Conservation (phyloP, 2,329 filamentous ascomycete genomes). For the Penicillium sp. region DNA sequence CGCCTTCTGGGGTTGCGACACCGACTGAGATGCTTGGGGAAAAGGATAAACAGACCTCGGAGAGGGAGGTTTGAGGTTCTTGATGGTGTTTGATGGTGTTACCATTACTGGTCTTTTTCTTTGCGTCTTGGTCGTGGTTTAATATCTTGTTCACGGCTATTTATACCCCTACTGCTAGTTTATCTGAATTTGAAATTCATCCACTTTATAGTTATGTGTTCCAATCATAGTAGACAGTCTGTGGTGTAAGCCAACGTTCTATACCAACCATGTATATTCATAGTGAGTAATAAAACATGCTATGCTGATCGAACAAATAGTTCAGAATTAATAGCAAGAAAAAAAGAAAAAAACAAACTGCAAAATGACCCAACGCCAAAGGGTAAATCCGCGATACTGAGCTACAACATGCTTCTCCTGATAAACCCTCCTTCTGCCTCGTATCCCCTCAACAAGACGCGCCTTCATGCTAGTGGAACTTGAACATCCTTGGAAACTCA, state of each 20-base stretch:
- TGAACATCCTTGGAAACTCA: background rate
- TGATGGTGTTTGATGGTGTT: background rate
- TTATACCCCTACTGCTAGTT: constrained; percentile 3
- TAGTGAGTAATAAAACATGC: background rate
- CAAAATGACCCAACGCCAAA: background rate
- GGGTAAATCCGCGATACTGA: background rate
- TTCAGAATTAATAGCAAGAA: background rate
- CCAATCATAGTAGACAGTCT: background rate
- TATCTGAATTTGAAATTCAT: background rate
- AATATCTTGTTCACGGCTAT: background rate
- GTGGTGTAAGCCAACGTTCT: background rate
- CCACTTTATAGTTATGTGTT: background rate
- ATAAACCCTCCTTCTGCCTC: background rate
- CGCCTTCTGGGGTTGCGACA: constrained; percentile 47
- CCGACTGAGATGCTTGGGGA: constrained; percentile 45
- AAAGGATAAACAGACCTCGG: constrained; percentile 19
- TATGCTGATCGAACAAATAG: background rate
- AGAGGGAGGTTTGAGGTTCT: constrained; percentile 6
- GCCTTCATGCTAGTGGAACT: background rate
- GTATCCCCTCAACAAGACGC: background rate
- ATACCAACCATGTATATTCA: background rate
- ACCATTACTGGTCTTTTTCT: background rate
- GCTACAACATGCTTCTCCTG: background rate
- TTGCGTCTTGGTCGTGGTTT: background rate
- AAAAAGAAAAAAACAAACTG: background rate